Conservation (phyloP, 2,329 filamentous ascomycete species). For the Aspergillus ruber region DNA sequence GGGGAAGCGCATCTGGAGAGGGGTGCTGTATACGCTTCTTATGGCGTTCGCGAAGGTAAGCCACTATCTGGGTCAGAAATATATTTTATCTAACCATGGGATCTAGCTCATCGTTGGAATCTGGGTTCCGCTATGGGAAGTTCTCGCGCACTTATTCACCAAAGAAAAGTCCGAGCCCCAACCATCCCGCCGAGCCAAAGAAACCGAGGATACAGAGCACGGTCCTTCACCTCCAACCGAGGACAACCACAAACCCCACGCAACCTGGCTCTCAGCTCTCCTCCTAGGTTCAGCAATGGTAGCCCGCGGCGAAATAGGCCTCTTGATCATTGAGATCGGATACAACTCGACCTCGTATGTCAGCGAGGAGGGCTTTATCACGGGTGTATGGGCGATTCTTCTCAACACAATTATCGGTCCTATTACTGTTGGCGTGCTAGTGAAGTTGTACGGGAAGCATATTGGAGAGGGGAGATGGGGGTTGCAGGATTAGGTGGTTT, state of each 20-base stretch:
- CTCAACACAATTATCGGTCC: slow-evolving; percentile 28
- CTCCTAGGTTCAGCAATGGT: slow-evolving; percentile 29
- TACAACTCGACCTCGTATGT: slow-evolving; percentile 35
- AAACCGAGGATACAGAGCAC: not conserved
- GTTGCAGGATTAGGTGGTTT: slow-evolving; percentile 8
- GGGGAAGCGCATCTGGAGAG: slow-evolving; percentile 26
- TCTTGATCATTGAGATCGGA: slow-evolving; percentile 27
- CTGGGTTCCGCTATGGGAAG: slow-evolving; percentile 21
- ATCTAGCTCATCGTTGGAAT: slow-evolving; percentile 21
- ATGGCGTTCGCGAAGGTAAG: slow-evolving; percentile 26
- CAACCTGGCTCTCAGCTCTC: slow-evolving; percentile 15
- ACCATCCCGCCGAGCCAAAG: not conserved
- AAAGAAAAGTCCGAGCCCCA: not conserved
- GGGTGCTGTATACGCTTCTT: slow-evolving; percentile 22
- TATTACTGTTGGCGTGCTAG: slow-evolving; percentile 20
- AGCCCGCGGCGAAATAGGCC: slow-evolving; percentile 27
- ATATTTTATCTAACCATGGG: not conserved
- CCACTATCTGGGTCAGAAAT: not conserved
- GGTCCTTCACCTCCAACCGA: not conserved
- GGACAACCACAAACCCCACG: not conserved
- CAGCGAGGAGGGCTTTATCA: slow-evolving; percentile 26
- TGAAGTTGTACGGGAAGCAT: slow-evolving; percentile 14
- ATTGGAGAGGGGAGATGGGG: slow-evolving; percentile 14
- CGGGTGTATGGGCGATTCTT: slow-evolving; percentile 27
- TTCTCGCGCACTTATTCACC: not conserved